Evolutionary conservation across 257 asterid genomes (phyloP).

Genomic region (Solanum peruvianum): DNA sequence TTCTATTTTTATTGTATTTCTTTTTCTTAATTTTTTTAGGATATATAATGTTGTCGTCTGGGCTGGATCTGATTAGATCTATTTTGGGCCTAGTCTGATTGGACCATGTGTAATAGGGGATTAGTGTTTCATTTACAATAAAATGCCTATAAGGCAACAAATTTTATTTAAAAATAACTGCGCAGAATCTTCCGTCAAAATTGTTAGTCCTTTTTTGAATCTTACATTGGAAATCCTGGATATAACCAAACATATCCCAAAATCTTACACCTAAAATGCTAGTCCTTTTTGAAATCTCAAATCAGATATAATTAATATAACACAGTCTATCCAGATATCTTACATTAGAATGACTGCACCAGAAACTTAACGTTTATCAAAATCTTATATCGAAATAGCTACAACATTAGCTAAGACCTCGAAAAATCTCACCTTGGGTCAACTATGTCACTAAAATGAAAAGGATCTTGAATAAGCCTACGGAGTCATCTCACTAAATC

Average conservation of each 20-base stretch:
- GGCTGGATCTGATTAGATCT: too few species aligned
- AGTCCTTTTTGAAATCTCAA: background rate
- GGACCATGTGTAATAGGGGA: too few species aligned
- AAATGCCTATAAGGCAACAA: too few species aligned
- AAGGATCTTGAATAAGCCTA: background rate
- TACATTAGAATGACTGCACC: background rate
- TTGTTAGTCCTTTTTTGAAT: background rate
- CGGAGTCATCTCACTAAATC: background rate
- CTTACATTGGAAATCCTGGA: background rate
- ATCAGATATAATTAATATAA: too few species aligned
- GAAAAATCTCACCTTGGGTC: background rate
- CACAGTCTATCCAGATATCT: background rate
- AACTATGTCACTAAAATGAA: background rate
- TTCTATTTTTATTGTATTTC: too few species aligned
- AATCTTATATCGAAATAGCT: background rate
- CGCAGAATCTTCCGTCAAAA: background rate
- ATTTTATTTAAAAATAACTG: too few species aligned
- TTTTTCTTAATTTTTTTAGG: too few species aligned
- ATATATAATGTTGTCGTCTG: too few species aligned
- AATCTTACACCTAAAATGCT: background rate
- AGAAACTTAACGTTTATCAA: too few species aligned
- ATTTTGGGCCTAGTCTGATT: too few species aligned
- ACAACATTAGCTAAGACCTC: background rate
- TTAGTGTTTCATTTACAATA: too few species aligned
- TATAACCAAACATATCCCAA: background rate